Percentiles rank a stretch among this genome's conserved stretches.
phyloP scores from a whole-genome alignment of 495 filamentous ascomycete species.

The Neurospora hispaniola region DNA sequence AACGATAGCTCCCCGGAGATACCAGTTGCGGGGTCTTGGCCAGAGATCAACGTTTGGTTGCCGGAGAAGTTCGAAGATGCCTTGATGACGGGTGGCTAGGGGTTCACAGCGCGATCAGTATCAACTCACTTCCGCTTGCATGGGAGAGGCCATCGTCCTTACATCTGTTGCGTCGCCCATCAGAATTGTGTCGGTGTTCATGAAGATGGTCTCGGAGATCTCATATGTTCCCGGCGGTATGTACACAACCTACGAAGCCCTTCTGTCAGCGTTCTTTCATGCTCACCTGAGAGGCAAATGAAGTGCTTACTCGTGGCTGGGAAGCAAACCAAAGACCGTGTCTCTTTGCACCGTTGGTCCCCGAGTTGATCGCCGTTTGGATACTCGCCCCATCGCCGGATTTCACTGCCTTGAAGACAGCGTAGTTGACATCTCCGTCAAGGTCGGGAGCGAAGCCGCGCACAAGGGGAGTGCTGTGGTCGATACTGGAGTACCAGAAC shows the following conservation, averaged over 20 bases:
- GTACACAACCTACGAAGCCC: conserved; percentile 41
- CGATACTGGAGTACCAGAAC: conserved; percentile 28
- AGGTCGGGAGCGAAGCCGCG: conserved; percentile 31
- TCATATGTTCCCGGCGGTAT: conserved; percentile 55
- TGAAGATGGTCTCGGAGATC: conserved; percentile 43
- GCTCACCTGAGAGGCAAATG: background rate
- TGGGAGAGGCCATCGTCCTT: conserved; percentile 5
- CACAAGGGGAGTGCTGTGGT: conserved; percentile 17
- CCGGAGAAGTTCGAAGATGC: conserved; percentile 39
- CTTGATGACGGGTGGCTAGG: conserved; percentile 45
- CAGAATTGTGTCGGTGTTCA: conserved; percentile 49
- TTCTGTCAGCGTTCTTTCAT: background rate
- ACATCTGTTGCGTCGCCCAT: conserved; percentile 58
- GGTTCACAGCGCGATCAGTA: background rate
- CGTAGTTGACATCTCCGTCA: conserved; percentile 23
- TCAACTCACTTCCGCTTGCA: background rate
- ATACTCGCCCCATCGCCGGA: conserved; percentile 22
- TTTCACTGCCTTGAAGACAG: conserved; percentile 22
- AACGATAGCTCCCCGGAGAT: conserved; percentile 35
- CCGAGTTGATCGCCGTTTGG: conserved; percentile 24
- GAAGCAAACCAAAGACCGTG: conserved; percentile 29
- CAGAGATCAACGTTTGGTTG: conserved; percentile 25
- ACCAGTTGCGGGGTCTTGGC: conserved; percentile 31
- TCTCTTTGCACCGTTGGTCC: conserved; percentile 20
- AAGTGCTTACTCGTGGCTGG: conserved; percentile 24